Evolutionary conservation across 371 early-diverging fungal genomes (phyloP).

Genomic region (Capniomyces stellatus): DNA sequence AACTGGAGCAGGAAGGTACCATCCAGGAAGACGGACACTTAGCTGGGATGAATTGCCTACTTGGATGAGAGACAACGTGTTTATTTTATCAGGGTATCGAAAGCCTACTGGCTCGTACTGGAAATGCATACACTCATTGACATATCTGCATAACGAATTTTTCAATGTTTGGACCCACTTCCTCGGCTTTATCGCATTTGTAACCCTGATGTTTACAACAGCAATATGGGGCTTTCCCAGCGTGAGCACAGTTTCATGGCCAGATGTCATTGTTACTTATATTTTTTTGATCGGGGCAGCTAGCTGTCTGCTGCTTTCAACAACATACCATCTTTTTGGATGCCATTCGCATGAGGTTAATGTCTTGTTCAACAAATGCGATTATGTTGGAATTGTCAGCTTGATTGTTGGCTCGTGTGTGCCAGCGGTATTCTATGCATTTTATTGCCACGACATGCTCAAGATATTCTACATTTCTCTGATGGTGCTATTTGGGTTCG

Average conservation of each 20-base stretch:
- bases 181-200: slow-evolving; percentile 46
- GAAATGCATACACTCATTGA: slow-evolving; percentile 41
- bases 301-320: slow-evolving; percentile 58
- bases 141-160: slow-evolving; percentile 59
- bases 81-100: slow-evolving; percentile 60
- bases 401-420: slow-evolving; percentile 63
- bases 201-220: slow-evolving; percentile 33
- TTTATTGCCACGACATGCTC: slow-evolving; percentile 41
- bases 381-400: slow-evolving; percentile 81
- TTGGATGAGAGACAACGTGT: slow-evolving; percentile 63
- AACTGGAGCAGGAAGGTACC: too few species aligned
- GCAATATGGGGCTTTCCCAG: slow-evolving; percentile 36
- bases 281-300: slow-evolving; percentile 50
- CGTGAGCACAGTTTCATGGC: slow-evolving; percentile 30
- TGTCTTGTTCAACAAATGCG: slow-evolving; percentile 59
- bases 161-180: slow-evolving; percentile 79
- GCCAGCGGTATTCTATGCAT: slow-evolving; percentile 56
- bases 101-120: slow-evolving; percentile 47
- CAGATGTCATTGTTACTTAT: slow-evolving; percentile 44
- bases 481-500: slow-evolving; percentile 40
- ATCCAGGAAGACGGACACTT: too few species aligned
- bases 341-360: slow-evolving; percentile 66
- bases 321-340: slow-evolving; percentile 64
- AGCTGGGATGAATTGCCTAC: slow-evolving; percentile 37
- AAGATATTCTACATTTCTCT: slow-evolving; percentile 41